phyloP scores from a whole-genome alignment of 352 stramenopile species.

The Elongisporangium anandrum region DNA sequence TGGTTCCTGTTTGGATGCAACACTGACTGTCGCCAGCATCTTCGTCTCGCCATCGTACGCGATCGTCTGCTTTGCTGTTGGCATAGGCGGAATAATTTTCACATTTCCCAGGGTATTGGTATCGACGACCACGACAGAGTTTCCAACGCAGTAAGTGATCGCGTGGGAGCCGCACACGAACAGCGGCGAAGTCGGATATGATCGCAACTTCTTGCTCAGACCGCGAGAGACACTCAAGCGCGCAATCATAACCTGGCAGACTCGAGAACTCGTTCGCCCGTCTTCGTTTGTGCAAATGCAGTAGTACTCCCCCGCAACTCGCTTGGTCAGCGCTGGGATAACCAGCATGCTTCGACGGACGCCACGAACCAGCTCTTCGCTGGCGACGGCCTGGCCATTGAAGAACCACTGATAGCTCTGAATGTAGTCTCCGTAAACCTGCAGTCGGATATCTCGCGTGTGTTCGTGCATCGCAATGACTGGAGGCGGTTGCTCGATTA shows the following conservation, averaged over 20 bases:
- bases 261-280: slow-evolving; percentile 23
- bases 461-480: slow-evolving; percentile 21
- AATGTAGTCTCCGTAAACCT: slow-evolving; percentile 34
- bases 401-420: slow-evolving; percentile 47
- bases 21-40: slow-evolving; percentile 9
- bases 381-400: slow-evolving; percentile 23
- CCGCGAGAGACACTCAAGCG: slow-evolving; percentile 17
- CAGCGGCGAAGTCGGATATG: slow-evolving; percentile 19
- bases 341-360: slow-evolving; percentile 28
- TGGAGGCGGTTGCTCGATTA: slow-evolving; percentile 23
- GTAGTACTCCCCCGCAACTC: slow-evolving; percentile 45
- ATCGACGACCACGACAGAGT: slow-evolving; percentile 17
- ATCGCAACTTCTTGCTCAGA: slow-evolving; percentile 19
- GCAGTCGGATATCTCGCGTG: slow-evolving; percentile 21
- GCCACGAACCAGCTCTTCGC: slow-evolving; percentile 10
- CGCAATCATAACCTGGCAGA: slow-evolving; percentile 27
- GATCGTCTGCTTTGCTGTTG: slow-evolving; percentile 5
- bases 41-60: slow-evolving; percentile 12
- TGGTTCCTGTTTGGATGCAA: slow-evolving; percentile 1
- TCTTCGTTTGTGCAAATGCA: slow-evolving; percentile 69
- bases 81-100: slow-evolving; percentile 14
- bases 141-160: slow-evolving; percentile 10
- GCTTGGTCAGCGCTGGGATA: slow-evolving; percentile 33
- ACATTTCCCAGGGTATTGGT: slow-evolving; percentile 12
- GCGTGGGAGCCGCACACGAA: slow-evolving; percentile 11